Base-by-base conservation (phyloP, 768 basidiomycete genomes). In the Macrolepiota albuminosa region DNA sequence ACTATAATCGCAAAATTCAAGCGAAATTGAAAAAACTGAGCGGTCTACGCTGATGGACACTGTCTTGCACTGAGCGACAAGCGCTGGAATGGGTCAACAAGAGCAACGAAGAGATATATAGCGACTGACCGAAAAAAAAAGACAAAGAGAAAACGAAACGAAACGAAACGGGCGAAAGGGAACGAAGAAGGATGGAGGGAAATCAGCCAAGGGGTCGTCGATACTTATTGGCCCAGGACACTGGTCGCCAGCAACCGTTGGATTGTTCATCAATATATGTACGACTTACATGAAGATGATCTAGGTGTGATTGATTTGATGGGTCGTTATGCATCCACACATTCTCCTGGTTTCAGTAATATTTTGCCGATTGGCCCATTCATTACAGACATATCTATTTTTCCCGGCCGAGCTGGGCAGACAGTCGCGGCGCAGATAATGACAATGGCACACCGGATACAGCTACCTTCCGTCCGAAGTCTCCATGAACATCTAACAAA, bases 401-500 rank as follows among this genome's bases (percentile, higher is more conserved):
- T 34, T 62, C 58, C 61, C 64, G 67, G 67, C 40, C 53, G 26
- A 60, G 46, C 16, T 70, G 69, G 52, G 71, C 72, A 59, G 73
- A 73, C 61, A 75, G 71, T 63, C 70, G 76, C 54, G 77, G 77
- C 60, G 76, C 73, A 40, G 75, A 69, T 62, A 81, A 58, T 18
- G 76, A 75, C 61, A 79, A 64, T 40, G 76, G 75, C 50, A 70
- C 67, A 60, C 72, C 75, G 45, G 75, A 73, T 51, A 72, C 72
- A 31, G 78, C 76, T 16, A 81, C 83, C 47, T 83, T 80, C 53
- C 84, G 79, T 29, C 88, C 88, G 75, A 93, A 90, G 71, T 94
- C 91, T n/a, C 91, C 90, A 73, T 93, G 91, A 42, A 92, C 89
- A 67, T 94, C 93, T 69, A 95, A 76, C 63, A 95, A 73, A 61